Evolutionary conservation across 2,329 filamentous ascomycete genomes (phyloP), one percentile per base, ranked within the genome.

Genomic region (Sporothrix sp.): DNA sequence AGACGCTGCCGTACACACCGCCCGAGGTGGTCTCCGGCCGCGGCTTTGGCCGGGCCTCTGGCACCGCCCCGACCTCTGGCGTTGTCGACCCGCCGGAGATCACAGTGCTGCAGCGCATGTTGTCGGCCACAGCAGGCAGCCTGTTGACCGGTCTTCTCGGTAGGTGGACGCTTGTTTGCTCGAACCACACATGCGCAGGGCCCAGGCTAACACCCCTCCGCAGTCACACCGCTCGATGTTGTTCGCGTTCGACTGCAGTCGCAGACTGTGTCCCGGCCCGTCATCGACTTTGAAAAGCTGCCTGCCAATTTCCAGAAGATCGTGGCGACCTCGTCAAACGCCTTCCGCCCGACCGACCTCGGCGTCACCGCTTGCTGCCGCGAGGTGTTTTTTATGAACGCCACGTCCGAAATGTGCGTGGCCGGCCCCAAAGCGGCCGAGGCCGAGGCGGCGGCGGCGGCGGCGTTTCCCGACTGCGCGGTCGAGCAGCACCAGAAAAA

Each of bases 351-450:
- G 2, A 66, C 85, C 27, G 87, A 91, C 61, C 78, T 97, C 45
- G 93, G 93, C 54, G 87, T 97, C 50, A 95, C 90, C 14, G 82
- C 90, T 35, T 98, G 93, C 68, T 98, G 93, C 64, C 83, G 93
- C 54, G 91, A 98, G 66, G 91, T 98, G 32, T 98, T 97, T 67
- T 98, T 95, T 75, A 82, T 91, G 56, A 90, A 88, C 58, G 90
- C 94, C 63, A 86, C 84, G 11, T 78, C 83, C 21, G 84, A 88
- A 52, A 81, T 85, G 57, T 95, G 90, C 64, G 73, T 95, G 55
- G 85, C 85, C n/a, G 79, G 78, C 4, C 75, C 78, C 10, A 75
- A 76, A 39, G 69, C 74, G 25, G 70, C 75, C 35, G 70, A 69
- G 30, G 68, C 76, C 13, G 68, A 71, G 18, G 70, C 76, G 35